Evolutionary conservation across 305 asterid species (phyloP).

Genomic region (Fraxinus platypoda): DNA sequence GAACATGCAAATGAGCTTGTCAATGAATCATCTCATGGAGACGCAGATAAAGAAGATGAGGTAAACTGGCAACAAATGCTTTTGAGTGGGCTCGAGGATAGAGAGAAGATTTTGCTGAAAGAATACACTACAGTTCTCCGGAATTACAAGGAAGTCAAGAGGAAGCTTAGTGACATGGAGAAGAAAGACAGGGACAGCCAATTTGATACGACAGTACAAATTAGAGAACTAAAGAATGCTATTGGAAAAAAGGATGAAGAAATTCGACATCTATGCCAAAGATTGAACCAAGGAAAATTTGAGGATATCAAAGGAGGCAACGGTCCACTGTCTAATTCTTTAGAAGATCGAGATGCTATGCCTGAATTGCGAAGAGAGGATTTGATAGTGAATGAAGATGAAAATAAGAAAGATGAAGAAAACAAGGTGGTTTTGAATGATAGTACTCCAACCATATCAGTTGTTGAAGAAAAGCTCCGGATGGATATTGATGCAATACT

Average conservation of each 20-base stretch:
- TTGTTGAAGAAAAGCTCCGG: slow-evolving; percentile 60
- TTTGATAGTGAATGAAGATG: slow-evolving; percentile 8
- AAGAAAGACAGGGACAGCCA: slow-evolving; percentile 60
- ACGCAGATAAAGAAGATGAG: slow-evolving; percentile 41
- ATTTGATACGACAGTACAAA: slow-evolving; percentile 58
- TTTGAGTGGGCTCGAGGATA: slow-evolving; percentile 66
- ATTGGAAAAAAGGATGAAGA: slow-evolving; percentile 69
- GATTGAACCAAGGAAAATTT: slow-evolving; percentile 36
- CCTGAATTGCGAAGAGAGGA: slow-evolving; percentile 27
- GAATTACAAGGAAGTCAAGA: slow-evolving; percentile 78
- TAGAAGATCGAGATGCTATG: slow-evolving; percentile 21
- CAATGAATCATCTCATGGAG: slow-evolving; percentile 23
- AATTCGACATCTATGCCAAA: slow-evolving; percentile 52
- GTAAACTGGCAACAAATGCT: slow-evolving; percentile 71
- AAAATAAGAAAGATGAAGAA: slow-evolving; percentile 30
- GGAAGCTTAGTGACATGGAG: slow-evolving; percentile 58
- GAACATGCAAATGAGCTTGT: not conserved
- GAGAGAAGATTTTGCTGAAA: slow-evolving; percentile 61
- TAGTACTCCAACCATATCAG: slow-evolving; percentile 30
- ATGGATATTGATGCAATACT: slow-evolving; percentile 58
- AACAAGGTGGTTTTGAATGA: slow-evolving; percentile 24
- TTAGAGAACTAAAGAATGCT: slow-evolving; percentile 57
- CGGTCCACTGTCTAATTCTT: not conserved
- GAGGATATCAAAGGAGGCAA: slow-evolving; percentile 25
- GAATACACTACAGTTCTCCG: slow-evolving; percentile 71